Conservation (phyloP, 1,284 basidiomycete species). For the Boletellus sp. region DNA sequence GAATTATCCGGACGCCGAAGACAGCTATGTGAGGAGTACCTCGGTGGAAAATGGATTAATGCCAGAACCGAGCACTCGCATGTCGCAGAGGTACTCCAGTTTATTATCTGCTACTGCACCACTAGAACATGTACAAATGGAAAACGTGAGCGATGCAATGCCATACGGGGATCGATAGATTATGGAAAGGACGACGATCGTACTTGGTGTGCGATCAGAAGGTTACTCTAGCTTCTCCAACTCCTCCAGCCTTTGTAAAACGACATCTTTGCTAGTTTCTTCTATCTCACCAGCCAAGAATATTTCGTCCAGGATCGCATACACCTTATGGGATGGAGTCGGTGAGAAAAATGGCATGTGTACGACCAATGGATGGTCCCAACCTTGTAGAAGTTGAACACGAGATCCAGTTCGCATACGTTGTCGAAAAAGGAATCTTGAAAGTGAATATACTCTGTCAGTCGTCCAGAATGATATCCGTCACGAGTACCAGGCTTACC, state of each 20-base stretch:
- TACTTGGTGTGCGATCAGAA: constrained; percentile 5
- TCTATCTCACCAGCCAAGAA: constrained; percentile 99
- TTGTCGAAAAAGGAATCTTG: constrained; percentile 96
- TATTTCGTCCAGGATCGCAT: constrained; percentile 96
- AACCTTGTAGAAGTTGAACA: constrained; percentile 99
- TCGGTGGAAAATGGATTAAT: neutral
- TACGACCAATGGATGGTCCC: constrained; percentile 7
- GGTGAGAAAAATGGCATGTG: constrained; percentile 5
- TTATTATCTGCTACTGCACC: constrained; percentile 26
- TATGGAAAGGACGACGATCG: constrained; percentile 5
- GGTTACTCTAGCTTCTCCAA: constrained; percentile 82
- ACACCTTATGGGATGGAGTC: constrained; percentile 55
- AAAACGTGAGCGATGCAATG: constrained; percentile 13
- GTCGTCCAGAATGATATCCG: neutral
- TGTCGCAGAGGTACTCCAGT: neutral
- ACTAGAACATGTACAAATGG: constrained; percentile 4
- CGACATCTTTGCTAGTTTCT: constrained; percentile 95
- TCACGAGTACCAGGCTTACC: constrained; percentile 49
- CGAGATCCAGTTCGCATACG: constrained; percentile 94
- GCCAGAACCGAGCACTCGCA: neutral
- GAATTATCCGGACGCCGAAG: no score
- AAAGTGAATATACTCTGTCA: constrained; percentile 1
- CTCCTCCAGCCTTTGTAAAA: constrained; percentile 84
- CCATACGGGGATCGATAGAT: constrained; percentile 5
- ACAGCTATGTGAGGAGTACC: neutral